Evolutionary conservation across 306 rosid genomes (phyloP), one percentile per base, ranked within the genome.

Genomic region (Delonix regia): DNA sequence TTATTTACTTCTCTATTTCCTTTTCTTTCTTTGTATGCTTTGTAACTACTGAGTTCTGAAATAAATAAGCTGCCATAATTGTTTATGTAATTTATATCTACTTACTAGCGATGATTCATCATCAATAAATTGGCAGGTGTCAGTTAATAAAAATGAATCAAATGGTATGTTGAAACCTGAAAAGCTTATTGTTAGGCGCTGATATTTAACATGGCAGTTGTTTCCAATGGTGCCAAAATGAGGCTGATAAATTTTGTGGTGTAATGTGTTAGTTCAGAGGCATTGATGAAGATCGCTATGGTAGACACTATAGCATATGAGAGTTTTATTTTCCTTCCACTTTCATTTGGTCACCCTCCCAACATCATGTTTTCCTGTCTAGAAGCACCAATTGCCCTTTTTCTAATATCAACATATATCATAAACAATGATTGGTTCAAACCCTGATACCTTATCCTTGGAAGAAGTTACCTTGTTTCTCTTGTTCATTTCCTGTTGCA

Each of bases 401-500:
- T 59, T 21, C 10, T 60, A 3, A 59, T 48, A 19, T 55, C n/a
- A 39, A 73, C 68, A 42, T 21, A 38, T 45, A 63, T 56, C 34
- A 21, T 57, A 41, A 52, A 51, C 41, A 67, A 47, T 72, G 33
- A 27, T 56, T 39, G 67, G 57, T 57, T 27, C 56, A 36, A 3
- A 55, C 42, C 16, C 49, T 22, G 30, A 68, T 76, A 34, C 36
- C 27, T 38, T 75, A 51, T 76, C 57, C 41, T 61, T 45, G 42
- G 49, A 84, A 28, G 6, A 77, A 30, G 67, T 67, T 49, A 49
- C n/a, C 2, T 27, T 34, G 24, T 57, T 21, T 72, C 63, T 30
- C 79, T 74, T 68, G 49, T 76, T 82, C 77, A 9, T 78, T 39
- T 77, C 47, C 59, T 61, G 21, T 19, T 69, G 80, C 88, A 94